Conservation (phyloP, 345 rosid genomes). For the Arabidopsis thaliana region TAIR10.1 NC_003076.8:26303501-26304000, state of each 20-base stretch:
- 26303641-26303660: constrained; percentile 12
- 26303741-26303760: constrained; percentile 17
- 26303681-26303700: constrained; percentile 35
- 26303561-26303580: neutral
- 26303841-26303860: neutral
- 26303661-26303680: constrained; percentile 21
- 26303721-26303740: constrained; percentile 34
- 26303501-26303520: neutral
- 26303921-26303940: constrained; percentile 23
- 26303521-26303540: neutral
- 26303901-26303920: neutral
- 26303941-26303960: neutral
- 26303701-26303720: constrained; percentile 8
- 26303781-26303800: neutral
- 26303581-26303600: neutral
- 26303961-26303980: neutral
- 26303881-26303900: neutral
- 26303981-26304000: constrained; percentile 16
- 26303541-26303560: too few species aligned
- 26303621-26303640: too few species aligned
- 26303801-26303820: neutral
- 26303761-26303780: constrained; percentile 47
- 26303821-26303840: neutral
- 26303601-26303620: neutral
- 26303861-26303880: neutral